Evolutionary conservation across 2,329 filamentous ascomycete species (phyloP).

Genomic region (Sclerotiophoma versabilis): DNA sequence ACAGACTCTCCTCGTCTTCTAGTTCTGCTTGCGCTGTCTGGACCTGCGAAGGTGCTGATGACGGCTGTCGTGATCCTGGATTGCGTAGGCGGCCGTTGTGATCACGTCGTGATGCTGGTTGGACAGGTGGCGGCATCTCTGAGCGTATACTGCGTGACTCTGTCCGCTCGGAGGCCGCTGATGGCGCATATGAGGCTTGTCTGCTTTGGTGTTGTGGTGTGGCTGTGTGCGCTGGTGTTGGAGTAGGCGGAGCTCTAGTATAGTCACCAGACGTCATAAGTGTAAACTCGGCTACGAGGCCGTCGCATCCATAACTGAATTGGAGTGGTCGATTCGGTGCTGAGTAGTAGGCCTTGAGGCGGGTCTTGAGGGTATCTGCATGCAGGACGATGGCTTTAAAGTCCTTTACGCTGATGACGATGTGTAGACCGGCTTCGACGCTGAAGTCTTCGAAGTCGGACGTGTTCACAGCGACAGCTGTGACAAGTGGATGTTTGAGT

Average conservation of each 20-base stretch:
- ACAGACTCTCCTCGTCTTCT: slow-evolving; percentile 71
- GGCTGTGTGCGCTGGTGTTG: slow-evolving; percentile 51
- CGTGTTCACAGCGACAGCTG: slow-evolving; percentile 77
- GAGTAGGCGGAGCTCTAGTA: slow-evolving; percentile 46
- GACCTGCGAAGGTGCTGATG: slow-evolving; percentile 10
- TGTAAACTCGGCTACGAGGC: slow-evolving; percentile 76
- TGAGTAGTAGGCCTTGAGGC: slow-evolving; percentile 73
- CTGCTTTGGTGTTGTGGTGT: slow-evolving; percentile 48
- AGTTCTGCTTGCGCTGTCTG: slow-evolving; percentile 47
- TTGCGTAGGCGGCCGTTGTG: slow-evolving; percentile 36
- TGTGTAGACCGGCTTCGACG: slow-evolving; percentile 77
- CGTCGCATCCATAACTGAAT: slow-evolving; percentile 72
- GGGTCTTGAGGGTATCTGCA: slow-evolving; percentile 72
- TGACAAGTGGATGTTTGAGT: slow-evolving; percentile 80
- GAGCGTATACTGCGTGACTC: slow-evolving; percentile 35
- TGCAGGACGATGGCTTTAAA: slow-evolving; percentile 81
- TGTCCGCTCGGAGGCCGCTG: slow-evolving; percentile 27
- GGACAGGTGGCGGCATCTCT: slow-evolving; percentile 54
- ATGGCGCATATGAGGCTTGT: slow-evolving; percentile 40
- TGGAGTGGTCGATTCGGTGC: slow-evolving; percentile 74
- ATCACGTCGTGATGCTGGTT: slow-evolving; percentile 40
- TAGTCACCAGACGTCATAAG: slow-evolving; percentile 81
- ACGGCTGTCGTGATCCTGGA: slow-evolving; percentile 38
- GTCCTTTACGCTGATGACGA: slow-evolving; percentile 82
- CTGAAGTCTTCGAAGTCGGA: slow-evolving; percentile 79